Conservation (phyloP, 768 basidiomycete species). For the Antrodiella citrinella region DNA sequence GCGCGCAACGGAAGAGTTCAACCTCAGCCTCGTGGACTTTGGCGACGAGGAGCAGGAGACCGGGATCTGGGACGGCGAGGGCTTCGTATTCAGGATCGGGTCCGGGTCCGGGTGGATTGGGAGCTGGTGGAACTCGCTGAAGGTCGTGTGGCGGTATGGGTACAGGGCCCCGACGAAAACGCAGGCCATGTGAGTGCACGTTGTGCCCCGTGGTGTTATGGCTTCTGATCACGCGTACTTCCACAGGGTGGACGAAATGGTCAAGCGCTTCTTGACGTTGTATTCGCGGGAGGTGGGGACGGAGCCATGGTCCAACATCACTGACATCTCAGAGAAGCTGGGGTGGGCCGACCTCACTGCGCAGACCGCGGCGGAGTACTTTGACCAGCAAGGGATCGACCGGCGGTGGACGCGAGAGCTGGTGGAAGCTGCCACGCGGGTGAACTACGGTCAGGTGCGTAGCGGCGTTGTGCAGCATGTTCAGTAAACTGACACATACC, state of each 20-base stretch:
- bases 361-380: constrained; percentile 49
- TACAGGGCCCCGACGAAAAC: constrained; percentile 49
- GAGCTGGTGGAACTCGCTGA: constrained; percentile 65
- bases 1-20: constrained; percentile 77
- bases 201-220: no score
- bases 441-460: constrained; percentile 73
- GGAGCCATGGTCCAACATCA: constrained; percentile 57
- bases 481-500: background rate
- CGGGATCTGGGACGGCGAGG: constrained; percentile 80
- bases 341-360: constrained; percentile 42
- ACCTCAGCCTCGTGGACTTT: constrained; percentile 47
- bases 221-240: background rate
- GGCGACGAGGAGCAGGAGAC: constrained; percentile 33
- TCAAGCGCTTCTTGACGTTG: constrained; percentile 43
- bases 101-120: constrained; percentile 26
- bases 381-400: constrained; percentile 45
- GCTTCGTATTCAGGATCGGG: constrained; percentile 58
- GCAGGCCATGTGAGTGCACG: constrained; percentile 46
- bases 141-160: constrained; percentile 75
- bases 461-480: no score
- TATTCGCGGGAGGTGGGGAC: constrained; percentile 40
- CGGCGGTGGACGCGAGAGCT: constrained; percentile 61
- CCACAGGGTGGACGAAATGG: constrained; percentile 45
- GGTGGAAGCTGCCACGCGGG: constrained; percentile 71
- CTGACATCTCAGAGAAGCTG: constrained; percentile 43